Base-by-base conservation (phyloP, 495 filamentous ascomycete genomes). In the Melanomma pulvis-pyrius region DNA sequence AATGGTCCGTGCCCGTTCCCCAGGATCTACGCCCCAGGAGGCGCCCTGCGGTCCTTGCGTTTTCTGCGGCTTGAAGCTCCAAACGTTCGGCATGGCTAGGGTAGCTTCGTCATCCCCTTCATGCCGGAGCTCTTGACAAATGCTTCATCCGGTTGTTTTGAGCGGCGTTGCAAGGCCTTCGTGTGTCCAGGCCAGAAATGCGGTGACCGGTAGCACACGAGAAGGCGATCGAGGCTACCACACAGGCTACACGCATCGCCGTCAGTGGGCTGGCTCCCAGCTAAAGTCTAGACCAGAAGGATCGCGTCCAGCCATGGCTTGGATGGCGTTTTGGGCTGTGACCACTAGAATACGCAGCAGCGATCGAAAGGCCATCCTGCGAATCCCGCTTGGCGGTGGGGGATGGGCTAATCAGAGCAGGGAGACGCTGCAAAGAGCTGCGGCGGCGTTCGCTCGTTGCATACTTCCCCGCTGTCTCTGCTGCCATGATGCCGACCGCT, bases 401-500 rank as follows among this genome's bases (percentile, higher is more conserved):
- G 1, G 30, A 17, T 30, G 63, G 49, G 46, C 63, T 46, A 67
- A 60, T 61, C 63, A 61, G 24, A 47, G 29, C 46, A 17, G 46
- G 13, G 22, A 56, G 61, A 52, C 44, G 63, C 53, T 66, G 46
- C 54, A 52, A 32, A 59, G 26, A 28, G 36, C 51, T 59, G 63
- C 54, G 12, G 63, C 52, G 51, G 61, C 52, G 52, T 57, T 64
- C 41, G 17, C 53, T 57, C 24, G 53, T 64, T 64, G 61, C 52
- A 64, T 63, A 25, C 60, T 63, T 63, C 60, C 60, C 60, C 49
- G 60, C 60, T 63, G 60, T 61, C 49, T 44, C 44, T n/a, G n/a
- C n/a, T n/a, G n/a, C n/a, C n/a, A n/a, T n/a, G n/a, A 36, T 59
- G 61, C 50, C 28, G 28, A 41, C 25, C 8, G 49, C 59, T 13